Base-by-base conservation (phyloP, 805 yeast species). In the Tetrapisispora taiwanensis region DNA sequence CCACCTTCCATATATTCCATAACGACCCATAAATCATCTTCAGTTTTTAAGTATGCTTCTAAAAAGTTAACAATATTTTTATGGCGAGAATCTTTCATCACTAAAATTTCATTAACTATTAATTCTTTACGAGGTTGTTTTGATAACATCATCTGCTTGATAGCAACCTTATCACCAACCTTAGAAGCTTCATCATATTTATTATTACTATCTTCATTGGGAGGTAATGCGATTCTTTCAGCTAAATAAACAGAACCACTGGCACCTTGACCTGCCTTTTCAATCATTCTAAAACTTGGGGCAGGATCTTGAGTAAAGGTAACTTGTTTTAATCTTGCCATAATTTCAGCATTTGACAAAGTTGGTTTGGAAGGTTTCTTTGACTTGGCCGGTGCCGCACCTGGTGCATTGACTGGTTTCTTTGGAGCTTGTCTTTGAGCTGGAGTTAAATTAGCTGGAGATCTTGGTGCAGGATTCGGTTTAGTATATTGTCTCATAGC, bases 1-100 rank as follows among this genome's bases (percentile, higher is more conserved):
- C 99, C 99, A 44, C 98, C 98, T 67, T 94, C 97, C 99, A 92
- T 92, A 62, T 80, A 94, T 65, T 92, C 99, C 99, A 92, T 92
- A 28, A 94, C 84, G n/a, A 92, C 98, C 96, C 97, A 90, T 48
- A 92, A 70, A 57, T 92, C 97, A 47, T 76, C 74, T 40, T 73
- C 70, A 4, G 87, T 86, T 44, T 88, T 74, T 49, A 90, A 67
- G 58, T 86, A 94, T 1, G 96, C 87, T 59, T 90, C 97, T 48
- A 92, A 67, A 65, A 86, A 92, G 62, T 90, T 92, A 46, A 92
- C 98, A 65, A 92, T 92, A 61, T 92, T 92, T 48, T 84, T 81
- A 66, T 92, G 97, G 50, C 84, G 89, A 14, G 94, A 81, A 58
- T 88, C 97, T 62, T 87, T 87, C 98, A 92, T 92, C 20, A 92